These are phyloP conservation scores for Cutaneotrichosporon curvatum DNA, from an alignment of 1,284 basidiomycete genomes.

Conservation along the genomic window DNA sequence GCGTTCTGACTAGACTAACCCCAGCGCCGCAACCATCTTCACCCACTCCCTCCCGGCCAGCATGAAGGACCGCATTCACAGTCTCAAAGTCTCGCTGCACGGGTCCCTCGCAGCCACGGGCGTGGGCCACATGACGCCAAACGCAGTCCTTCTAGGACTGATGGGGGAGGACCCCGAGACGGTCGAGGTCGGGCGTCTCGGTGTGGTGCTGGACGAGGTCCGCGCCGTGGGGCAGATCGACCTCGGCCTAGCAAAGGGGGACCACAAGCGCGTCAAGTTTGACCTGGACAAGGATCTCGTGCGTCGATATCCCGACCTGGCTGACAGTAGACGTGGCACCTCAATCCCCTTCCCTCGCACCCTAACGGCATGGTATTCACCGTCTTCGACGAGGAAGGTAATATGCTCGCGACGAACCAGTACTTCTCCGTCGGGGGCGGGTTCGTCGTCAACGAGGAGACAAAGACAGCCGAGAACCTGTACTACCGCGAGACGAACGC, in stretches of 20 bases:
- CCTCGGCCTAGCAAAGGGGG: constrained; percentile 59
- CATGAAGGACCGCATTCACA: constrained; percentile 53
- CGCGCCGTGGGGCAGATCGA: constrained; percentile 24
- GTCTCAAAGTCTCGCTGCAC: constrained; percentile 73
- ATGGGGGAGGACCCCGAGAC: constrained; percentile 57
- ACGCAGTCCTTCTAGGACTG: constrained; percentile 82
- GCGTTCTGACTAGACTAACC: background rate
- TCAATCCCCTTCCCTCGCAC: too few species aligned
- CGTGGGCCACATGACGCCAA: constrained; percentile 81
- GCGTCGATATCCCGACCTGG: constrained; percentile 46
- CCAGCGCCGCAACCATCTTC: constrained; percentile 15
- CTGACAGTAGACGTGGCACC: constrained; percentile 12
- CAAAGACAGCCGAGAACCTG: constrained; percentile 77
- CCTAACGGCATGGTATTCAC: constrained; percentile 87
- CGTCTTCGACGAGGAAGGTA: constrained; percentile 70
- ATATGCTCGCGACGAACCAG: constrained; percentile 86
- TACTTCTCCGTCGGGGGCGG: constrained; percentile 85
- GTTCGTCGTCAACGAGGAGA: constrained; percentile 56
- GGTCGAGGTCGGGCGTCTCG: constrained; percentile 33
- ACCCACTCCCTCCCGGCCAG: constrained; percentile 21
- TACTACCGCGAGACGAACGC: constrained; percentile 96
- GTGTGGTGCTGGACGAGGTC: constrained; percentile 27
- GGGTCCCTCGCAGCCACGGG: constrained; percentile 56
- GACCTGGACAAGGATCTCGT: constrained; percentile 85
- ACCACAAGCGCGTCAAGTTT: constrained; percentile 65